Evolutionary conservation across 176 grass and related monocot species (phyloP), one percentile per base, ranked within the genome.

Genomic region (Zoysia pacifica): DNA sequence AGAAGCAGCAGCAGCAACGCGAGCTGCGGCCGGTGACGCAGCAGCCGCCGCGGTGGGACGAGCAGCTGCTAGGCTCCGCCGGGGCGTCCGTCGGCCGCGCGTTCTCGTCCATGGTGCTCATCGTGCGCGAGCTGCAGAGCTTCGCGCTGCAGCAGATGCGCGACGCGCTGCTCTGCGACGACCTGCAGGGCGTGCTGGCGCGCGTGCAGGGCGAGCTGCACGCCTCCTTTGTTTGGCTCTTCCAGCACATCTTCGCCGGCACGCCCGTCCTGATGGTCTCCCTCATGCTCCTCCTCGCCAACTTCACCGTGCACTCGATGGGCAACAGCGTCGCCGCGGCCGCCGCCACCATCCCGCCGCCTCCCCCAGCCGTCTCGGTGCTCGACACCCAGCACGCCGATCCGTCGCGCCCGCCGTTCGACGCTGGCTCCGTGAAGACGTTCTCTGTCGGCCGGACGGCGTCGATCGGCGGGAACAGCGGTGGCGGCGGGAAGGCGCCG

Each of bases 81-180:
- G 90, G 88, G 0, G 97, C 85, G 14, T 84, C 82, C 11, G 88
- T 96, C 62, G 72, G 86, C 48, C 91, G 91, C 38, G 97, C 93
- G 67, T 99, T 99, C 86, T 96, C 90, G 14, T 99, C 93, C 9
- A 95, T 99, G 88, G 90, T 99, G 76, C 91, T 99, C 81, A 99
- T 99, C 47, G 84, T 99, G 78, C 89, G 84, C 2, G 97, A 99
- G 86, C 81, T 99, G 35, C 97, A 95, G 41, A 95, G 93, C 90
- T 95, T 89, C 73, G 86, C 86, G 63, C 81, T 99, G 18, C 88
- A 72, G 70, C 88, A 91, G 78, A 91, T 91, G 86, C 75, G 84
- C 75, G 79, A 84, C 67, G 80, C 81, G 42, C 51, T 93, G 63
- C 77, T 90, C 16, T 74, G 83, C 75, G 82, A 91, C 88, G 90